Evolutionary conservation across 129 eudicot genomes (phyloP), one percentile per base, ranked within the genome.

Genomic region (Saussurea involucrata): DNA sequence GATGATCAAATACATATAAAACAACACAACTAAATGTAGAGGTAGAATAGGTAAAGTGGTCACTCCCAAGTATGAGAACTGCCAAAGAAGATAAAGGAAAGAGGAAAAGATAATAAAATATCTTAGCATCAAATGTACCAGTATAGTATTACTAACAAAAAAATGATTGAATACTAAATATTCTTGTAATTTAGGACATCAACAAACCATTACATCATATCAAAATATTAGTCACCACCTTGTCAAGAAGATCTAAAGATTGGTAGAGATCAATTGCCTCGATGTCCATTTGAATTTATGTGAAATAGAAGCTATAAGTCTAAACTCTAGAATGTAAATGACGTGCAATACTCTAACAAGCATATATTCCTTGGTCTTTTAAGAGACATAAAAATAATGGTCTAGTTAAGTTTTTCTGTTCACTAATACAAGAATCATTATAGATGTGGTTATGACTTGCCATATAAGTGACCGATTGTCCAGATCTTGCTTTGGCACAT

Each of bases 401-500:
- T 27, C 29, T 37, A 49, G 2, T 25, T 17, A 53, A 12, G 12
- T 63, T 36, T 17, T 63, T 20, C n/a, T 66, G 24, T 76, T 13
- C 40, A 49, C 28, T 13, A 24, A 36, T 36, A 78, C 44, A 71
- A 71, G 20, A 79, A 57, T 6, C 76, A 75, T 32, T n/a, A 13
- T 32, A 67, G 55, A 75, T 68, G 27, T 15, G 68, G 22, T 58
- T 74, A 63, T 67, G 66, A 89, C 89, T 93, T 85, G 71, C 98
- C 98, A 93, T 86, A 93, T 79, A 80, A 93, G 97, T 60, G 97
- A 94, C 37, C 82, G 89, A 75, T 91, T 91, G 84, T 94, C 98
- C 57, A 94, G 87, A 68, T 94, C 98, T 70, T 89, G 93, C 84
- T 94, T 94, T 57, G 98, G 97, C 34, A 94, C 98, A 89, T 94